Base-by-base conservation (phyloP, 75 land plant species). In the Pinus tabuliformis region DNA sequence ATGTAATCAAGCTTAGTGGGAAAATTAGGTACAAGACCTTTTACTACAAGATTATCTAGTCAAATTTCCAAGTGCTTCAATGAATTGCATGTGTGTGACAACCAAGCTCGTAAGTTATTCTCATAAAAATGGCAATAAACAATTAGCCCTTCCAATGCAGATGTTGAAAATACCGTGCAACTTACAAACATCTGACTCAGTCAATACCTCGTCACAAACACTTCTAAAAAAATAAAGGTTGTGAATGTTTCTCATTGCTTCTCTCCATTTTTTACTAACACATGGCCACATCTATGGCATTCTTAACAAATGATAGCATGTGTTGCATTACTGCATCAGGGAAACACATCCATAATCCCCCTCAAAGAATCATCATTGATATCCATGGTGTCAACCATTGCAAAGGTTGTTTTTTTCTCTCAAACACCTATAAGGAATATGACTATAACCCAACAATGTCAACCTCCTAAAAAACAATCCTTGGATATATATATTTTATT, bases 191-290 rank as follows among this genome's bases (percentile, higher is more conserved):
- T 73, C 76, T 2, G 82, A 63, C 30, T 57, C 16, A 22, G 62
- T 61, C 20, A 39, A 17, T n/a, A 49, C 58, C 57, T 74, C 79
- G n/a, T 86, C 85, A 64, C 86, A 86, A 26, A 85, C 59, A 62
- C 79, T 87, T 18, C 93, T 84, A 4, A 91, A 85, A 72, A 91
- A 93, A 72, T 82, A 89, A 42, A 89, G 82, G 59, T 83, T 78
- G 30, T 52, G 76, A 6, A 83, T 37, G 56, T 62, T 84, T 17
- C 78, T 83, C 72, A 86, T 76, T 8, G 81, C 75, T 5, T 89
- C 90, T 63, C 82, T 89, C 93, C 93, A 93, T 62, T 74, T 78
- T 76, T 87, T 85, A 52, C 91, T 91, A 13, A 91, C 96, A 75
- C 91, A 89, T 13, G 1, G 93, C 96, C 3, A 93, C 77, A 72